Conservation (phyloP, 306 rosid species). For the Inga leiocalycina region DNA sequence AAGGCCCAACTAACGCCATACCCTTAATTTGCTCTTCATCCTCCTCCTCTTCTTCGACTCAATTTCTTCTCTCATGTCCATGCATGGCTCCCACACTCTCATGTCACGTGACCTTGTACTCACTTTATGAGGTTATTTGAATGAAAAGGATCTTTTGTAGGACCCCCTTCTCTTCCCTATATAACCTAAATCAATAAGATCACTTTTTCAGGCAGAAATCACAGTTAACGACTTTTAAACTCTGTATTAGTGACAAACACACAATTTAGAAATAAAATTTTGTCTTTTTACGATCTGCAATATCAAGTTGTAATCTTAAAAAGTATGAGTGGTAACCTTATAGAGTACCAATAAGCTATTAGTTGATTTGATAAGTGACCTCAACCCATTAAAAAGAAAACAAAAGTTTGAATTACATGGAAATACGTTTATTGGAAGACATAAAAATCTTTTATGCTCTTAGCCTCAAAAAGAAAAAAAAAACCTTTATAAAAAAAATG, state of each 20-base stretch:
- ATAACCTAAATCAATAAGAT: not conserved
- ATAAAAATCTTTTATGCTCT: no score
- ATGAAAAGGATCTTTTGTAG: slow-evolving; percentile 33
- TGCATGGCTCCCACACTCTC: slow-evolving; percentile 30
- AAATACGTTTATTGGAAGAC: no score
- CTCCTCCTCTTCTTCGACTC: not conserved
- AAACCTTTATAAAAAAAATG: no score
- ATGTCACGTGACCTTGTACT: slow-evolving; percentile 48
- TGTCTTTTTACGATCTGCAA: not conserved
- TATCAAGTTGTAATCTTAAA: not conserved
- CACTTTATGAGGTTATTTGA: slow-evolving; percentile 33
- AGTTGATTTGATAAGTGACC: no score
- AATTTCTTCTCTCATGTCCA: slow-evolving; percentile 4
- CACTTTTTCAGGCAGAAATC: not conserved
- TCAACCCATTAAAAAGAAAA: no score
- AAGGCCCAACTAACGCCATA: slow-evolving; percentile 49
- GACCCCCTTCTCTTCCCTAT: slow-evolving; percentile 20
- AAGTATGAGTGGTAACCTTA: not conserved
- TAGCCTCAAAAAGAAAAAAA: no score
- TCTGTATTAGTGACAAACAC: not conserved
- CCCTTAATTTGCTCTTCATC: not conserved
- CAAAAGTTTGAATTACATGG: no score
- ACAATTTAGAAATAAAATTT: not conserved
- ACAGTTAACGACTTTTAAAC: not conserved
- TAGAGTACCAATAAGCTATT: no score